Conservation (phyloP, 177 flowering plant species). For the Tripterygium wilfordii region DNA sequence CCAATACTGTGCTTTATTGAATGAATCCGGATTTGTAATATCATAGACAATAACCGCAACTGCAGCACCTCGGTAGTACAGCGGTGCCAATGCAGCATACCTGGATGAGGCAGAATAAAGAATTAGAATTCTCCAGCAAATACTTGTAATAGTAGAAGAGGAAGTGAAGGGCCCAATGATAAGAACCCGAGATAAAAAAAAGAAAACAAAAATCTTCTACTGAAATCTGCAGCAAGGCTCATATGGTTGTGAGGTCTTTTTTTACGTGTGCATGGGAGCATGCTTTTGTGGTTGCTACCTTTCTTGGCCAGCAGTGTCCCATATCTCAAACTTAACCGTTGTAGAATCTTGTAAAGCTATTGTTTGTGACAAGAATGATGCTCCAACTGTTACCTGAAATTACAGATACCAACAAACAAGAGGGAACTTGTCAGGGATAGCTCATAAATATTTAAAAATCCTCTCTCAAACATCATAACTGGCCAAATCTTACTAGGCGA, state of each 20-base stretch:
- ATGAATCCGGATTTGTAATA: constrained; percentile 85
- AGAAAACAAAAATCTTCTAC: too few relatives aligned
- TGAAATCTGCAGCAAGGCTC: too few relatives aligned
- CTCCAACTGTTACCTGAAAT: constrained; percentile 98
- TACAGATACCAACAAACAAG: constrained; percentile 4
- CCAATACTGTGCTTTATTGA: constrained; percentile 93
- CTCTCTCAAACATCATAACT: too few relatives aligned
- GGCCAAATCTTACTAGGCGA: too few relatives aligned
- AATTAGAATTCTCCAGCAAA: background rate
- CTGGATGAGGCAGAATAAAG: constrained; percentile 26
- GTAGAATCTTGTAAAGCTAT: constrained; percentile 97
- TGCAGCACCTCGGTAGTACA: constrained; percentile 97
- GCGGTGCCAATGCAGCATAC: constrained; percentile 97
- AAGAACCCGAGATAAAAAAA: too few relatives aligned
- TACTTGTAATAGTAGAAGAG: too few relatives aligned
- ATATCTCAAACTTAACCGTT: constrained; percentile 96
- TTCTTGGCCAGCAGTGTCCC: constrained; percentile 99
- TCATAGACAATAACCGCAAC: constrained; percentile 96
- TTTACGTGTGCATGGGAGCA: too few relatives aligned
- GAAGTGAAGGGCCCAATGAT: too few relatives aligned
- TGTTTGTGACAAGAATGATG: constrained; percentile 96
- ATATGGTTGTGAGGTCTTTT: too few relatives aligned
- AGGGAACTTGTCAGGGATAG: too few relatives aligned
- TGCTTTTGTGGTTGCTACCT: too few relatives aligned
- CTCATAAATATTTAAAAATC: too few relatives aligned